Conservation (phyloP, 2,329 filamentous ascomycete genomes). For the Trichoderma polysporum region DNA sequence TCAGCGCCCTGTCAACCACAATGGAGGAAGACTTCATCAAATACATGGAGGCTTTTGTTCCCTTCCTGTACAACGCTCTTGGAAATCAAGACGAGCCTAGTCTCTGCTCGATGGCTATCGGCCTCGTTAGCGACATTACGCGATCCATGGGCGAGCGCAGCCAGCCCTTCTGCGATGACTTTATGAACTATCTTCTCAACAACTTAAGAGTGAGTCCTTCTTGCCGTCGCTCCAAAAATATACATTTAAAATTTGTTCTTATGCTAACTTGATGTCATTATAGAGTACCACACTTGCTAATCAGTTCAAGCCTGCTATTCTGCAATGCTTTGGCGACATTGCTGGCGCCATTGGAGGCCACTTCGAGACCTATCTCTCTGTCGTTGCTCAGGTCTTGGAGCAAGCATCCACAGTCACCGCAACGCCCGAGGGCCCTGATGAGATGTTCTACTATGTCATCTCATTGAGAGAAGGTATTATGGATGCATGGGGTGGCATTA, state of each 20-base stretch:
- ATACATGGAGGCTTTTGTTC: constrained; percentile 95
- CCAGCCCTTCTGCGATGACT: constrained; percentile 92
- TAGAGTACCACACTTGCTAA: constrained; percentile 84
- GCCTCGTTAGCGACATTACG: constrained; percentile 93
- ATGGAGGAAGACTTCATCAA: constrained; percentile 91
- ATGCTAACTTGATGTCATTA: not conserved
- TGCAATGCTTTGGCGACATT: constrained; percentile 98
- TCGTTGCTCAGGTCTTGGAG: constrained; percentile 91
- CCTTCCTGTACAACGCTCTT: constrained; percentile 90
- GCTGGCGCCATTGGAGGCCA: constrained; percentile 88
- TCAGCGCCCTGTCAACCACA: constrained; percentile 87
- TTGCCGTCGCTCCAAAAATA: not conserved
- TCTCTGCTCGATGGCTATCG: constrained; percentile 95
- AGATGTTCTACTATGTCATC: constrained; percentile 96
- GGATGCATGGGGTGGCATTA: constrained; percentile 97
- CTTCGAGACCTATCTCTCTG: constrained; percentile 89
- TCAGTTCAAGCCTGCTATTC: constrained; percentile 96
- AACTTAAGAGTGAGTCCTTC: constrained; percentile 69
- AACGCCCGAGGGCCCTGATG: constrained; percentile 77
- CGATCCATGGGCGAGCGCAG: constrained; percentile 86
- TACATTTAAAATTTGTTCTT: not conserved
- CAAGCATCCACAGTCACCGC: constrained; percentile 84
- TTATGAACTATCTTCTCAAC: constrained; percentile 97
- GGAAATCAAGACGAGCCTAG: constrained; percentile 93
- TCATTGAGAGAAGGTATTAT: constrained; percentile 96